Evolutionary conservation across 2,329 filamentous ascomycete species (phyloP), one percentile per base, ranked within the genome.

Genomic region (Phaeosphaeria sp.): DNA sequence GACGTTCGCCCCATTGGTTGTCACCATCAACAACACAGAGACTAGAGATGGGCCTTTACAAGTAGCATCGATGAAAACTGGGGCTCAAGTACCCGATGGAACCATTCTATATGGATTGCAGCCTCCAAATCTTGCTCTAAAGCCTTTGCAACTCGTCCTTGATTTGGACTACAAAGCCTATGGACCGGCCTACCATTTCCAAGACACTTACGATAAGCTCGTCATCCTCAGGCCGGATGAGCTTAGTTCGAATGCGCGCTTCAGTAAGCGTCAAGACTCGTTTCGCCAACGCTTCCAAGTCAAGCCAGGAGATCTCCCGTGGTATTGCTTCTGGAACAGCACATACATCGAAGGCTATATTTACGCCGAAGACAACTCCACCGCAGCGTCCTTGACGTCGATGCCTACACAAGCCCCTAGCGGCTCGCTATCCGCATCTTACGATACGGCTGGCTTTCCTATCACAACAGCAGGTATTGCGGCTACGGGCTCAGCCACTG

Each of bases 241-340:
- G 22, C 75, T 80, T 56, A 60, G 62, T 33, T 67, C 68, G 30
- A 72, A 71, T 9, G 58, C 67, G 17, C 48, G 53, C 21, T 42
- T 71, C 25, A 59, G 57, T 43, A 67, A 68, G 27, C 67, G 70
- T 10, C 56, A 69, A 50, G 63, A 65, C 11, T 63, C 65, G 56
- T 15, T 71, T 43, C 66, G 73, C 51, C 77, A 78, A 56, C 79
- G 79, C 41, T 77, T 81, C 61, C 72, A 79, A 50, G 78, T 81
- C 11, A 71, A 78, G 55, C 80, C 82, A n/a, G 85, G 85, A 9
- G 85, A 89, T 36, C 82, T 81, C 57, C 87, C 88, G 2, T 91
- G 88, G 88, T 89, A 87, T 67, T 91, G 88, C 73, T 85, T 84
- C 71, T 91, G 87, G 87, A 90, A 90, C 69, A 78, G 81, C 15